Evolutionary conservation across 331 rosid genomes (phyloP).

Genomic region (Pyrus hybrid): DNA sequence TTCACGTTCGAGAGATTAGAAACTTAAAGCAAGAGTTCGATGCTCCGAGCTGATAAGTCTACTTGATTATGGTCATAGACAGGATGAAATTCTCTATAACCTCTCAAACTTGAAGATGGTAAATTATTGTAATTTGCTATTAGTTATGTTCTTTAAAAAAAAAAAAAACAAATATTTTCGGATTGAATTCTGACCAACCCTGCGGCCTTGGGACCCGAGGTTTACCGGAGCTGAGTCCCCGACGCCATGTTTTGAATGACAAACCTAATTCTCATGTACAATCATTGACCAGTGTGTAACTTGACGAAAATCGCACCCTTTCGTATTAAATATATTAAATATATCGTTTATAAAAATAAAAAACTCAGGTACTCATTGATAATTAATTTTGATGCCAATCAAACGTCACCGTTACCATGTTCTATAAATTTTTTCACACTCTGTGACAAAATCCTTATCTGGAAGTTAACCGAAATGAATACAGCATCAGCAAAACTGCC

Average conservation of each 20-base stretch:
- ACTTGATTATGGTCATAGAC: too few relatives aligned
- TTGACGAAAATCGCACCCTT: background rate
- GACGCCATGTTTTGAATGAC: background rate
- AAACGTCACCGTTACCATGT: background rate
- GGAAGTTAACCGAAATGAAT: background rate
- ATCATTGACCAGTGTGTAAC: background rate
- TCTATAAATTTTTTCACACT: too few relatives aligned
- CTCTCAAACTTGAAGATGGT: too few relatives aligned
- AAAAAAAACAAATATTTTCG: too few relatives aligned
- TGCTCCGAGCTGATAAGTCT: too few relatives aligned
- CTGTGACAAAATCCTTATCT: background rate
- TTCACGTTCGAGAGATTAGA: too few relatives aligned
- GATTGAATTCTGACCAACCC: background rate
- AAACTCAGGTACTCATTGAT: background rate
- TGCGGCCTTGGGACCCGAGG: background rate
- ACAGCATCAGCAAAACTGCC: background rate
- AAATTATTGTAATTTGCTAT: too few relatives aligned
- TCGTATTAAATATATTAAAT: too few relatives aligned
- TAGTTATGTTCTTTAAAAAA: too few relatives aligned
- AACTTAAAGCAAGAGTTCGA: too few relatives aligned
- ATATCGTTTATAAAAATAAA: too few relatives aligned
- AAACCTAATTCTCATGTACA: too few relatives aligned
- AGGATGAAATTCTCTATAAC: background rate
- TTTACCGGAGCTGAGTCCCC: background rate
- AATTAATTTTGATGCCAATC: background rate